These are phyloP conservation scores for Pyrenophora seminiperda DNA, from an alignment of 2,329 filamentous ascomycete species.

Conservation along the genomic window DNA sequence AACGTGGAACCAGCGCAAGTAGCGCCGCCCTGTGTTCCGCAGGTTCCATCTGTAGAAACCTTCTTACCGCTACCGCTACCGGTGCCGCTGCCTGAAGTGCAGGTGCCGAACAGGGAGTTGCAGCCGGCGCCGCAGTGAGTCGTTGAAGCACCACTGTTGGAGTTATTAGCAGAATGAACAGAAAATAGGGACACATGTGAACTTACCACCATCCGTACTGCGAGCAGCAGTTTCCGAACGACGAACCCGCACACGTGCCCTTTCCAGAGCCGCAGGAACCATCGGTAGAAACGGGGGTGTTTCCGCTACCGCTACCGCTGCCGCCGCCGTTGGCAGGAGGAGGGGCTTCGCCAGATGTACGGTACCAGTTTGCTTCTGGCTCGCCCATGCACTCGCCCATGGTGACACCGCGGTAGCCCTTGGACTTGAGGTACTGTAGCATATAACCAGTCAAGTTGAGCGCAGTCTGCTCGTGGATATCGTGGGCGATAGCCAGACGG, in stretches of 20 bases:
- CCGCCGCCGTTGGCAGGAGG: constrained; percentile 20
- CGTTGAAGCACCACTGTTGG: not conserved
- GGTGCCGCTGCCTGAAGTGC: constrained; percentile 6
- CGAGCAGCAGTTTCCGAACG: constrained; percentile 54
- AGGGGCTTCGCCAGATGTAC: constrained; percentile 39
- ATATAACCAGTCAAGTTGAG: constrained; percentile 51
- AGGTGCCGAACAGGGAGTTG: constrained; percentile 39
- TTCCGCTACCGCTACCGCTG: constrained; percentile 28
- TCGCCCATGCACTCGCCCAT: constrained; percentile 58
- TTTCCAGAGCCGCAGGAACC: constrained; percentile 29
- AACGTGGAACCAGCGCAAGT: constrained; percentile 18
- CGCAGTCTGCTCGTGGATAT: constrained; percentile 55
- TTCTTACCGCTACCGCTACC: not conserved
- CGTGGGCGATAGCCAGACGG: constrained; percentile 61
- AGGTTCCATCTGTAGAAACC: constrained; percentile 18
- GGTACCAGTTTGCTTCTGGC: constrained; percentile 56
- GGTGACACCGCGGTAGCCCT: constrained; percentile 53
- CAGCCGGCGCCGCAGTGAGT: constrained; percentile 44
- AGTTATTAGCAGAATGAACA: too few relatives aligned
- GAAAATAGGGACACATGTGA: too few relatives aligned
- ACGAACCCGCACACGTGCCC: constrained; percentile 34
- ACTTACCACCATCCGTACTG: constrained; percentile 49
- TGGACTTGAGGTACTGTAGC: constrained; percentile 47
- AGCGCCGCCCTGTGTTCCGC: constrained; percentile 11
- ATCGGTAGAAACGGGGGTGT: constrained; percentile 22